Conservation (phyloP, 768 basidiomycete genomes). For the Leccinum obscurum region DNA sequence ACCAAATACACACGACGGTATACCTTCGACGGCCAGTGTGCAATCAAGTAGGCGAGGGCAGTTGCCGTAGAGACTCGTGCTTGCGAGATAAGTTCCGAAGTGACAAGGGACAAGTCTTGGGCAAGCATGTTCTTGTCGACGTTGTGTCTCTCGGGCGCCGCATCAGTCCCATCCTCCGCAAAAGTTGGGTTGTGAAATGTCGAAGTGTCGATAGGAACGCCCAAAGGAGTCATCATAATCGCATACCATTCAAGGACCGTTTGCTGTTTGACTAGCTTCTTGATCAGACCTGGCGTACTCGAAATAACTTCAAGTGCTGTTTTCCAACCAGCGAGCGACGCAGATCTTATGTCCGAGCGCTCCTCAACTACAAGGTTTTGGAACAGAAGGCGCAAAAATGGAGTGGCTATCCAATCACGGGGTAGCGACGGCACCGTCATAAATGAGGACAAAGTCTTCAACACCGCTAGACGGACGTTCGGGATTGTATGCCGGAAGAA, state of each 20-base stretch:
- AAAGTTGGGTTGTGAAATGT: constrained; percentile 66
- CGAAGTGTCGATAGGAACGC: constrained; percentile 67
- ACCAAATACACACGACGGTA: not conserved
- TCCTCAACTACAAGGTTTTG: constrained; percentile 96
- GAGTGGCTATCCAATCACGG: constrained; percentile 75
- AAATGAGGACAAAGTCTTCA: constrained; percentile 85
- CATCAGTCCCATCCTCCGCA: constrained; percentile 45
- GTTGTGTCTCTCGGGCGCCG: constrained; percentile 70
- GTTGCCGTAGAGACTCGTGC: constrained; percentile 78
- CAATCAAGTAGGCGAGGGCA: constrained; percentile 70
- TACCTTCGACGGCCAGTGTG: constrained; percentile 67
- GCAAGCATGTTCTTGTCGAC: constrained; percentile 95
- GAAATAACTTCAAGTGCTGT: constrained; percentile 62
- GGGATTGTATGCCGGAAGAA: constrained; percentile 98
- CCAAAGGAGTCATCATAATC: constrained; percentile 87
- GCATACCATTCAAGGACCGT: constrained; percentile 82
- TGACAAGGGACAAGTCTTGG: constrained; percentile 85
- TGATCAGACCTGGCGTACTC: constrained; percentile 46
- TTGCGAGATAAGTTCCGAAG: constrained; percentile 72
- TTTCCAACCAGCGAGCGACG: constrained; percentile 73
- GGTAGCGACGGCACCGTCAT: constrained; percentile 75
- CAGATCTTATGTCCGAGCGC: constrained; percentile 75
- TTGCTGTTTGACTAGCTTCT: constrained; percentile 54
- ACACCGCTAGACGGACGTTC: constrained; percentile 89
- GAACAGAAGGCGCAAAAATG: constrained; percentile 82